A percentile compares a stretch with the other conserved stretches of the same genome.
phyloP scores from a whole-genome alignment of 177 flowering plant genomes.

The Telopea speciosissima region DNA sequence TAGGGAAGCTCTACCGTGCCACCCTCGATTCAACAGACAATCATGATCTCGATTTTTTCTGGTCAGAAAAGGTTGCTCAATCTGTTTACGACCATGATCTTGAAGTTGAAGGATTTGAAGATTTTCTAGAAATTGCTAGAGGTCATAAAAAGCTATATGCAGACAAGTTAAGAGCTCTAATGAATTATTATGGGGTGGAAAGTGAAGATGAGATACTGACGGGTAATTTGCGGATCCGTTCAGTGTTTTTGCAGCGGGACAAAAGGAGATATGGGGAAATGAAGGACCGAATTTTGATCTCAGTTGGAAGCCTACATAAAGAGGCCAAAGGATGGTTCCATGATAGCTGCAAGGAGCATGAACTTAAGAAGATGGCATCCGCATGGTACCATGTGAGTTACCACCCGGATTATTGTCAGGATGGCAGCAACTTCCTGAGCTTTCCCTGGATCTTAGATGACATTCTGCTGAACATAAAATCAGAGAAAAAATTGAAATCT shows the following conservation, averaged over 20 bases:
- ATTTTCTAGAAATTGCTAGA: conserved; percentile 47
- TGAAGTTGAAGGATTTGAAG: conserved; percentile 55
- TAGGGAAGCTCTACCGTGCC: conserved; percentile 90
- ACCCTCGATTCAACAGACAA: conserved; percentile 19
- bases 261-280: conserved; percentile 56
- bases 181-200: conserved; percentile 61
- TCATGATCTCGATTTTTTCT: conserved; percentile 14
- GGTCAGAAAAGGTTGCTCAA: conserved; percentile 28
- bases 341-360: not conserved
- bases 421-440: conserved; percentile 43
- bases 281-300: conserved; percentile 64
- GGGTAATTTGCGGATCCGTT: conserved; percentile 49
- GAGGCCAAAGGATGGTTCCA: conserved; percentile 1
- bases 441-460: conserved; percentile 86
- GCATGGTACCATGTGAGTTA: not conserved
- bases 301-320: conserved; percentile 16
- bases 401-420: conserved; percentile 14
- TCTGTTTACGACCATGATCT: conserved; percentile 61
- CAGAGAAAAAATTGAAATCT: conserved; percentile 15
- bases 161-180: conserved; percentile 44
- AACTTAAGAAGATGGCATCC: not conserved
- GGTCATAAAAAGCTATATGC: conserved; percentile 45
- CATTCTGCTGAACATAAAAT: conserved; percentile 48
- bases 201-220: conserved; percentile 75
- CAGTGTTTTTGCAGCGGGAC: conserved; percentile 55